Base-by-base conservation (phyloP, 345 rosid genomes). In the Aquilaria sinensis region DNA sequence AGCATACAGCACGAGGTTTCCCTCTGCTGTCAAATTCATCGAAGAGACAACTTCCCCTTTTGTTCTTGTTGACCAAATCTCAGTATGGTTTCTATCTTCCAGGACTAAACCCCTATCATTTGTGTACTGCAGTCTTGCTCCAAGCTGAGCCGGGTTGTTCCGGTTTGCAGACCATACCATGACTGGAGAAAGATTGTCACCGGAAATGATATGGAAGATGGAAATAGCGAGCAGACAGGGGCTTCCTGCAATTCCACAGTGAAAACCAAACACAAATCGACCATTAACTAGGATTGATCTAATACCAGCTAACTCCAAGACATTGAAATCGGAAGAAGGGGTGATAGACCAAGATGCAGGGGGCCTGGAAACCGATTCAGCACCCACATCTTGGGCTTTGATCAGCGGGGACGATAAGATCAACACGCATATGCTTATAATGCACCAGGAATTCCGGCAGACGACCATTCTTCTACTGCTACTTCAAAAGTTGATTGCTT, bases 151-250 rank as follows among this genome's bases (percentile, higher is more conserved):
- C 0, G 68, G 70, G 32, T 49, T 5, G 49, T 74, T 67, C 6
- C 68, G 53, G 13, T 73, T 77, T 7, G 77, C 75, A 59, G 63
- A 63, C 77, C 81, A 73, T 15, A 64, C 78, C 15, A 57, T 57
- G 6, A 13, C 6, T 34, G 30, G 47, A 37, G 60, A n/a, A 37
- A 7, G 15, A 29, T 12, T n/a, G 2, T 10, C 10, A 57, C 1
- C 12, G 13, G 58, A 16, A 32, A 6, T n/a, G 29, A 29, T 5
- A 33, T 7, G 47, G 12, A 33, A 37, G 48, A 57, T 57, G 31
- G 60, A 57, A 12, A 57, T 8, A 9, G 31, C 60, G n/a, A 57
- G 15, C 12, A 34, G 47, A 47, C 60, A 56, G 32, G 10, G 2
- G 7, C 13, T n/a, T 31, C 32, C 12, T 31, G 29, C 3, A 53